Base-by-base conservation (phyloP, 2,329 filamentous ascomycete species). In the Clarireedia monteithiana region DNA sequence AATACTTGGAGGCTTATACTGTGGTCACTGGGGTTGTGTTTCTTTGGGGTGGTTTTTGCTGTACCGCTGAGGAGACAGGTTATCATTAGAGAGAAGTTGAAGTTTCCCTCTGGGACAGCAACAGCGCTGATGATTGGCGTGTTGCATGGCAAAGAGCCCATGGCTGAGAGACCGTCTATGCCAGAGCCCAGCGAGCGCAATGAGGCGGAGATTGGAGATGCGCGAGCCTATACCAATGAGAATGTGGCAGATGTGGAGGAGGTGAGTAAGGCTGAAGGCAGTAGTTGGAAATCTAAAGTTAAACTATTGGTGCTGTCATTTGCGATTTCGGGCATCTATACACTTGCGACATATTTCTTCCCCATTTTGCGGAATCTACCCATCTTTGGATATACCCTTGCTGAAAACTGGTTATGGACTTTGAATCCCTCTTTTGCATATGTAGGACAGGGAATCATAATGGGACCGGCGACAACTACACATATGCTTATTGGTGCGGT, bases 371-470 rank as follows among this genome's bases (percentile, higher is more conserved):
- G 91, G 55, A 86, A 89, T 62, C 75, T 99, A n/a, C 94, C 94
- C 0, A 76, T 99, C 26, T 89, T 97, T 63, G 94, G 94, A 0
- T 73, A 79, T 0, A 72, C 80, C 2, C 80, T 95, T 6, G 91
- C 91, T 0, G 73, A 81, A 1, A 82, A 82, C 2, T 99, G 92
- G 92, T 80, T 96, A 1, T 99, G 94, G 94, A 94, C 89, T 0
- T 75, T 99, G 6, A 99, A 99, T 63, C 94, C 94, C 0, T 96
- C 91, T 47, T 86, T 95, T n/a, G 94, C 94, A 2, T 99, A 99
- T 69, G 84, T 97, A 26, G 94, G 94, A 0, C 94, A 99, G 72
- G 94, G 94, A 10, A 95, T 99, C 60, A 97, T 99, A 67, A 99
- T 99, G 94, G 94, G 94, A 0, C 89, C 92, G 4, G 86, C 90